Evolutionary conservation across 169 alveolate species (phyloP), one percentile per base, ranked within the genome.

Genomic region (Miamiensis avidus): DNA sequence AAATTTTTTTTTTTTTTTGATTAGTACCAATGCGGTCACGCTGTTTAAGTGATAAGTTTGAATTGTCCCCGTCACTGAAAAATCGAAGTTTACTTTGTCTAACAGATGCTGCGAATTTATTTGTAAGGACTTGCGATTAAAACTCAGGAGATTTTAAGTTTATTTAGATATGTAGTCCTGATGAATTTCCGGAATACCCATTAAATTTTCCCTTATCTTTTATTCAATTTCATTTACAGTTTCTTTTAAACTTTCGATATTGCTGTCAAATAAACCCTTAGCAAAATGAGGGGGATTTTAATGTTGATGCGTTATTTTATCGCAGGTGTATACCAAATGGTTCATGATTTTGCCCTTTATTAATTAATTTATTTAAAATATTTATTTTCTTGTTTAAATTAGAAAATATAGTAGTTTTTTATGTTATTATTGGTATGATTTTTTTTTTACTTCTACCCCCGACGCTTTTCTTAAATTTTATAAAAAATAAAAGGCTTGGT

Each of bases 391-490:
- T 73, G 65, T 31, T 75, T 78, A 31, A 73, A 73, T 69, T 77
- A 74, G 29, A 34, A 31, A 65, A 76, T 78, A 69, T 83, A 76
- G 0, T 76, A 65, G 72, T 78, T 77, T n/a, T 76, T 75, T 78
- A 84, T 72, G 28, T 84, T 75, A 64, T 77, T 76, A 33, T 77
- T 34, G n/a, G n/a, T n/a, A n/a, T n/a, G n/a, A n/a, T n/a, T n/a
- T n/a, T 15, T 65, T 69, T 65, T 84, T 27, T 32, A 83, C 89
- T 69, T 84, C 84, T 81, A 84, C 28, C 33, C 77, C 77, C n/a
- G 85, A 83, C 34, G 83, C 65, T 77, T 84, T 84, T 77, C 89
- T 84, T 29, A 84, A 69, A 31, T 78, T 78, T 65, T 78, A 77
- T 33, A 84, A 65, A 78, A 84, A 84, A 34, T 76, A 83, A 77